Evolutionary conservation across 2,329 filamentous ascomycete genomes (phyloP).

Genomic region (Penicillium sp.): DNA sequence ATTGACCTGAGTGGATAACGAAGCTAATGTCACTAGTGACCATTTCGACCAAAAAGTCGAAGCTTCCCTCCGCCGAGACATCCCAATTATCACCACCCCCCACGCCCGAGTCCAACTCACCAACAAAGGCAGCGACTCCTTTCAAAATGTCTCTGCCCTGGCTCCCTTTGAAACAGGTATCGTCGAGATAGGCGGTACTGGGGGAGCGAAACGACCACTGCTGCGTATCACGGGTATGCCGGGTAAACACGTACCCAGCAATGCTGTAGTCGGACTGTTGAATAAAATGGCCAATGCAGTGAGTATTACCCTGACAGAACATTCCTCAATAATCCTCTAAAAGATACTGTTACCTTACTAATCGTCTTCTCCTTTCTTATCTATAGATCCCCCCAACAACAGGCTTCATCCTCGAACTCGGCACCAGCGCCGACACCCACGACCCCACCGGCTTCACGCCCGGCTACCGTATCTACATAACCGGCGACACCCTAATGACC

Average conservation of each 20-base stretch:
- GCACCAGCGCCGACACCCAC: conserved; percentile 45
- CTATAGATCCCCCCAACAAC: conserved; percentile 66
- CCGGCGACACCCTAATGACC: conserved; percentile 68
- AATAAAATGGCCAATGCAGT: conserved; percentile 57
- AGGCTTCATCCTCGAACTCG: conserved; percentile 70
- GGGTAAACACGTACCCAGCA: conserved; percentile 65
- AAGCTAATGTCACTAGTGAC: conserved; percentile 38
- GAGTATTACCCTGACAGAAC: not conserved
- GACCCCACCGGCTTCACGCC: conserved; percentile 44
- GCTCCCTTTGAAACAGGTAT: conserved; percentile 62
- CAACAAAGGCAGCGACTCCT: conserved; percentile 55
- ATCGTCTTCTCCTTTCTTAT: not conserved
- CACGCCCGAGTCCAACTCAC: conserved; percentile 64
- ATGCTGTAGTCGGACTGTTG: conserved; percentile 45
- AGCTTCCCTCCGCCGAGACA: conserved; percentile 55
- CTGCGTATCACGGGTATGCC: conserved; percentile 68
- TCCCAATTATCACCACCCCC: conserved; percentile 69
- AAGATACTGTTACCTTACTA: not conserved
- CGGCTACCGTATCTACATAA: conserved; percentile 69
- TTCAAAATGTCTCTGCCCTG: conserved; percentile 61
- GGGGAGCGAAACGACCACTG: conserved; percentile 42
- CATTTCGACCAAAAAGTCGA: conserved; percentile 64
- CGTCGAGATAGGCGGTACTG: conserved; percentile 46
- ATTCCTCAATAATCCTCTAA: not conserved
- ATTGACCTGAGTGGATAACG: not conserved